phyloP scores from a whole-genome alignment of 495 filamentous ascomycete genomes.

The Aspergillus campestris region DNA sequence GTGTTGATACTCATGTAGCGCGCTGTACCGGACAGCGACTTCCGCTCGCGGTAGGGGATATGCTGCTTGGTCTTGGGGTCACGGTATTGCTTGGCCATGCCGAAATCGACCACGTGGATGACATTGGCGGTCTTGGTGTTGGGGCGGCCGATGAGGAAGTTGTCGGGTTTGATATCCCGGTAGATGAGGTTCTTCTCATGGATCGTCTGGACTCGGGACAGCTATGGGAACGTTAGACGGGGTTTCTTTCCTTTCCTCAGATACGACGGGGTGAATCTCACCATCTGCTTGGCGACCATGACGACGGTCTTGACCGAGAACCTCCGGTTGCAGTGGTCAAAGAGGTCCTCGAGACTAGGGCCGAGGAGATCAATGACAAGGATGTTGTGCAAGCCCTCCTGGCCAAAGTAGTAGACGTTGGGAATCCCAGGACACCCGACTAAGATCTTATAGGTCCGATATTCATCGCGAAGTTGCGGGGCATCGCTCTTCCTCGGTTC shows the following conservation, averaged over 20 bases:
- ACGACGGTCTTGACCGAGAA: slow-evolving; percentile 97
- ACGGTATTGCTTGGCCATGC: slow-evolving; percentile 99
- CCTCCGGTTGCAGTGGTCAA: slow-evolving; percentile 92
- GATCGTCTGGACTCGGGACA: slow-evolving; percentile 97
- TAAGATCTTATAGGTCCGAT: slow-evolving; percentile 98
- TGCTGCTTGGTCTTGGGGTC: slow-evolving; percentile 99
- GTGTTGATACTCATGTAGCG: slow-evolving; percentile 99
- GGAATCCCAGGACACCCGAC: slow-evolving; percentile 98
- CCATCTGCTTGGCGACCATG: slow-evolving; percentile 99
- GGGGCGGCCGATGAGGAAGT: slow-evolving; percentile 96
- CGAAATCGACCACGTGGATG: slow-evolving; percentile 98
- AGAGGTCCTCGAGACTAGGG: slow-evolving; percentile 92
- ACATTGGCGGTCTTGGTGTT: slow-evolving; percentile 90
- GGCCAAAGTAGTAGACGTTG: slow-evolving; percentile 99
- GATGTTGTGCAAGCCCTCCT: slow-evolving; percentile 98
- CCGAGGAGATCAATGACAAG: slow-evolving; percentile 97
- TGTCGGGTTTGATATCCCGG: slow-evolving; percentile 98
- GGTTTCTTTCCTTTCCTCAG: too few species aligned
- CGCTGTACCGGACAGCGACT: slow-evolving; percentile 93
- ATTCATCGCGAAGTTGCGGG: slow-evolving; percentile 96
- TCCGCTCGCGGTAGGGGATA: slow-evolving; percentile 96
- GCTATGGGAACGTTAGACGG: slow-evolving; percentile 40
- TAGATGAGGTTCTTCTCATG: slow-evolving; percentile 99
- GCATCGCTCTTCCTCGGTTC: slow-evolving; percentile 99
- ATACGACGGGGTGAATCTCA: slow-evolving; percentile 30